Percentiles rank a stretch among this genome's conserved stretches.
Evolutionary conservation across 2,329 filamentous ascomycete genomes (phyloP).

Genomic region (Aureobasidium sp.): DNA sequence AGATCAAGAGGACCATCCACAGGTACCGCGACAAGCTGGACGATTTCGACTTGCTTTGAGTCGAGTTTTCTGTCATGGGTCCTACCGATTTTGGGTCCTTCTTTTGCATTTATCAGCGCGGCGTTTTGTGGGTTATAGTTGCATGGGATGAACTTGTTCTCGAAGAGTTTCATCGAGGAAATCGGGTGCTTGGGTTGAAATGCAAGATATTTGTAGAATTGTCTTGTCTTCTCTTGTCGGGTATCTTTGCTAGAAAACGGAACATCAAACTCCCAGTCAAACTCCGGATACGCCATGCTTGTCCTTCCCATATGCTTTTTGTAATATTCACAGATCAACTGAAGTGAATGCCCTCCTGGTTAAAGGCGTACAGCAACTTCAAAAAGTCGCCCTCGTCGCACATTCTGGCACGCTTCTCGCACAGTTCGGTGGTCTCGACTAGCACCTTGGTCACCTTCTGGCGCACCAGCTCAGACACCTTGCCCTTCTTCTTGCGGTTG

Average conservation of each 20-base stretch:
- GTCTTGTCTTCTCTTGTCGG: slow-evolving; percentile 9
- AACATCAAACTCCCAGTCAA: background rate
- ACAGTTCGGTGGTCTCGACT: slow-evolving; percentile 68
- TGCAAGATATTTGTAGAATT: background rate
- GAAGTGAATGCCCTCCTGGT: slow-evolving; percentile 89
- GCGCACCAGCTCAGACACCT: slow-evolving; percentile 70
- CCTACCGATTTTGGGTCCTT: background rate
- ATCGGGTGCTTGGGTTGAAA: background rate
- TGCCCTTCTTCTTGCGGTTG: slow-evolving; percentile 64
- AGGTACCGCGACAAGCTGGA: slow-evolving; percentile 91
- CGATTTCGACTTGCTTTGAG: slow-evolving; percentile 78
- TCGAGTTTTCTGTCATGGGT: background rate
- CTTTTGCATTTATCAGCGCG: slow-evolving; percentile 6
- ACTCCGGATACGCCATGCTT: slow-evolving; percentile 2
- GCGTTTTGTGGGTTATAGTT: background rate
- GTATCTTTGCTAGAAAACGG: slow-evolving; percentile 5
- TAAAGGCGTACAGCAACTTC: slow-evolving; percentile 72
- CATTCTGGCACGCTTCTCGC: slow-evolving; percentile 72
- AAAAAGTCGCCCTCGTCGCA: slow-evolving; percentile 92
- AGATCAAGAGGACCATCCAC: slow-evolving; percentile 95
- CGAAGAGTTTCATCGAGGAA: background rate
- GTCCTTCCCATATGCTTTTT: background rate
- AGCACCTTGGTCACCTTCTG: slow-evolving; percentile 81
- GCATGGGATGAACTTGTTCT: background rate
- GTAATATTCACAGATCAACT: slow-evolving; percentile 36